phyloP scores from a whole-genome alignment of 371 early-diverging fungal genomes.

The Mortierella sp. region DNA sequence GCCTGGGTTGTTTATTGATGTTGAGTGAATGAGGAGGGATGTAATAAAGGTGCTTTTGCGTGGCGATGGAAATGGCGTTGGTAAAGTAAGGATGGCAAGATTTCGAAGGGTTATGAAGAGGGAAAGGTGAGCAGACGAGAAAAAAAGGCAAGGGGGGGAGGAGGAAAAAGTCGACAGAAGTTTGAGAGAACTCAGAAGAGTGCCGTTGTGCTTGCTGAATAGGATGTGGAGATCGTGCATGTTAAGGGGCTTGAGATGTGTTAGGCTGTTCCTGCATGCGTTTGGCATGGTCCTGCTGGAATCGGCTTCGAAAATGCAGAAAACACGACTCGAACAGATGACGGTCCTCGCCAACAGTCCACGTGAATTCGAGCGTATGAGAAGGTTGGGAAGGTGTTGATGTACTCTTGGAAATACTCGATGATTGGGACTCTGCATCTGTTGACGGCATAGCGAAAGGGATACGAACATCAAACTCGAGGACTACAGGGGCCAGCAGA shows the following conservation, averaged over 20 bases:
- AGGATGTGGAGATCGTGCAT: background rate
- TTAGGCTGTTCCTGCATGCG: background rate
- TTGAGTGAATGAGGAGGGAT: background rate
- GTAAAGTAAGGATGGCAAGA: background rate
- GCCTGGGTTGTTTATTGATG: background rate
- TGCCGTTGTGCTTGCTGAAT: background rate
- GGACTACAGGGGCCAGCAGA: background rate
- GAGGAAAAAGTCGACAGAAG: background rate
- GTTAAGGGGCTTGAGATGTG: background rate
- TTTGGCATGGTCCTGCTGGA: conserved; percentile 6
- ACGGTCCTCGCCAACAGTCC: conserved; percentile 50
- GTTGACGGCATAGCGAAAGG: background rate
- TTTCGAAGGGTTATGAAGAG: background rate
- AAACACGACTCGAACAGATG: conserved; percentile 51
- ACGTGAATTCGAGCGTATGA: conserved; percentile 18
- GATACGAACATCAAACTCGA: conserved; percentile 32
- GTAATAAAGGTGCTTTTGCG: background rate
- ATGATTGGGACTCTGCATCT: background rate
- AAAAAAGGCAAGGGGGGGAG: background rate
- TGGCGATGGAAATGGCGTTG: background rate
- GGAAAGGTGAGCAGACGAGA: background rate
- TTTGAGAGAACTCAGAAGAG: background rate
- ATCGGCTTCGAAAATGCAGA: conserved; percentile 25
- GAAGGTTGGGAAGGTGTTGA: background rate
- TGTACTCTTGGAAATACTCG: background rate